These are phyloP conservation scores for Xylaria scruposa DNA, from an alignment of 495 filamentous ascomycete genomes.

Conservation along the genomic window DNA sequence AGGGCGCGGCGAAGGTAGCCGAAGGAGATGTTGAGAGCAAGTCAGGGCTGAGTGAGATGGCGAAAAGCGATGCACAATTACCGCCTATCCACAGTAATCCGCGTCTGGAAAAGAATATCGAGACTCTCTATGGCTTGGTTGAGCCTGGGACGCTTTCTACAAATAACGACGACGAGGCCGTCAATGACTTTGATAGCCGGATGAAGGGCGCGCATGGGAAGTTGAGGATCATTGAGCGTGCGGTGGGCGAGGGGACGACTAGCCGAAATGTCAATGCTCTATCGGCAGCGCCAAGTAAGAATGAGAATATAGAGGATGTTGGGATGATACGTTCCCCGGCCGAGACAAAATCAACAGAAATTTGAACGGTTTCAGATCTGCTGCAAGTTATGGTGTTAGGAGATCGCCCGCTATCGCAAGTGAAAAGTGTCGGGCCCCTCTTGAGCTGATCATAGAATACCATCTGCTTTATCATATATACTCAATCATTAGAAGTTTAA, in stretches of 20 bases:
- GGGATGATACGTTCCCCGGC: constrained; percentile 26
- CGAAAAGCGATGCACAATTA: constrained; percentile 34
- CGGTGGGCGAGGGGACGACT: constrained; percentile 62
- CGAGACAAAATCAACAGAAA: background rate
- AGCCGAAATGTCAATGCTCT: constrained; percentile 1
- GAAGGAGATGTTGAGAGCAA: constrained; percentile 26
- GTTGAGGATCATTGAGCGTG: constrained; percentile 77
- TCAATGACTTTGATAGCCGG: constrained; percentile 85
- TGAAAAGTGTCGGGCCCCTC: too few relatives aligned
- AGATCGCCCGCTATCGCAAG: background rate
- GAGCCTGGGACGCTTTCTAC: constrained; percentile 80
- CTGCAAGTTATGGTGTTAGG: background rate
- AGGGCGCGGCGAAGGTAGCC: background rate
- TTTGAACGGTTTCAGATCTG: background rate
- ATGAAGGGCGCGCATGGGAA: constrained; percentile 81
- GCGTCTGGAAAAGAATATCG: constrained; percentile 76
- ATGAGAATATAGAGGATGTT: constrained; percentile 43
- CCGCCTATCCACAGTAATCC: constrained; percentile 62
- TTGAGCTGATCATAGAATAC: background rate
- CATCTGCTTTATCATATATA: background rate
- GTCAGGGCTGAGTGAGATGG: background rate
- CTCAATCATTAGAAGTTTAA: background rate
- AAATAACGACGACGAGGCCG: constrained; percentile 81
- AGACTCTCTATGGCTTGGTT: constrained; percentile 72
- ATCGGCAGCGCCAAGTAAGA: constrained; percentile 29